Evolutionary conservation across 345 rosid genomes (phyloP).

Genomic region (Rhizophora apiculata): DNA sequence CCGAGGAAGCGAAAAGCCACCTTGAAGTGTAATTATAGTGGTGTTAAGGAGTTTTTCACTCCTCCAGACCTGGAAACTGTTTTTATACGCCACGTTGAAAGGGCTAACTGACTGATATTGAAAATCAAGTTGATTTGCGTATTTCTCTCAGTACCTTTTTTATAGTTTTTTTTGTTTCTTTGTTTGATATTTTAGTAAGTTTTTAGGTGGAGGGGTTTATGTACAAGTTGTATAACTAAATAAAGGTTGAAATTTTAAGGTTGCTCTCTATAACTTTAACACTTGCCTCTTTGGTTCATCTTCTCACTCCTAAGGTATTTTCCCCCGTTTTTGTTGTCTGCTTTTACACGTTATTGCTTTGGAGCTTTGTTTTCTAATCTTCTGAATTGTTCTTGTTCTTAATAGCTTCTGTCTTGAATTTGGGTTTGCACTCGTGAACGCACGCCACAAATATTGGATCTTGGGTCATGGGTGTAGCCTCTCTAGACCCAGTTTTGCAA

Average conservation of each 20-base stretch:
- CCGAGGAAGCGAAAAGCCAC: constrained; percentile 41
- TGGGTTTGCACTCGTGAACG: no score
- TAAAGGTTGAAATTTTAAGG: background rate
- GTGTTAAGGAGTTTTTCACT: constrained; percentile 37
- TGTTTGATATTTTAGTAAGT: background rate
- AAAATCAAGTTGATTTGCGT: background rate
- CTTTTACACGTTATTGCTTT: background rate
- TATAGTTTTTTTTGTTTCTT: background rate
- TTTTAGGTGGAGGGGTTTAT: background rate
- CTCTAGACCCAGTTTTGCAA: no score
- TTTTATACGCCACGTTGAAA: constrained; percentile 29
- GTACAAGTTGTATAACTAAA: background rate
- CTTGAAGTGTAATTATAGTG: constrained; percentile 23
- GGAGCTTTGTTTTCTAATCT: background rate
- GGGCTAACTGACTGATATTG: constrained; percentile 16
- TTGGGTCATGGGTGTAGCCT: no score
- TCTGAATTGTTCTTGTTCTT: background rate
- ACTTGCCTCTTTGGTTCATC: background rate
- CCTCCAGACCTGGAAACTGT: constrained; percentile 50
- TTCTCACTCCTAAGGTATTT: background rate
- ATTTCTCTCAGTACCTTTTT: background rate
- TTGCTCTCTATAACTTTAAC: background rate
- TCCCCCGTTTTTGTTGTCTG: background rate
- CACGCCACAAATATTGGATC: no score
- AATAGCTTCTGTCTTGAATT: background rate